Base-by-base conservation (phyloP, 2,329 filamentous ascomycete genomes). In the Rutstroemia sp. region DNA sequence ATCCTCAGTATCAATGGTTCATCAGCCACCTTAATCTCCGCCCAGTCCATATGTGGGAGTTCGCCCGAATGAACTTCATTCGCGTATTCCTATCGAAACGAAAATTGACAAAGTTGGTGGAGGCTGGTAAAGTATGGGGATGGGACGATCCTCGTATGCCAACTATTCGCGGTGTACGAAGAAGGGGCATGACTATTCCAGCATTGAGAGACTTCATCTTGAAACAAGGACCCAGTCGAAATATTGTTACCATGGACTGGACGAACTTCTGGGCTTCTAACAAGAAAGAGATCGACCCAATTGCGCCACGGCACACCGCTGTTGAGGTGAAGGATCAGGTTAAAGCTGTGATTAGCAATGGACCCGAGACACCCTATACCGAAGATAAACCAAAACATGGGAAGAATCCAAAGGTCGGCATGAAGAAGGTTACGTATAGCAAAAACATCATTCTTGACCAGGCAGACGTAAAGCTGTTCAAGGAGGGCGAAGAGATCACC, bases 141-240 rank as follows among this genome's bases (percentile, higher is more conserved):
- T 94, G 89, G 89, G 88, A 94, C 64, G 89, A 92, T 69, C 88
- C 89, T 21, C 84, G 89, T 51, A 90, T 94, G 87, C 89, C 89
- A 8, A 92, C 89, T 9, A 85, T 92, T 56, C 84, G 89, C 21
- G 89, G 89, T 69, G 86, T 94, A 49, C 80, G 86, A 58, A 80
- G 89, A 58, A 83, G 88, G 41, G 89, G 89, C 57, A 86, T 92
- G 80, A 90, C 87, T 12, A 84, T 92, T 49, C 78, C 86, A 23
- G 89, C 88, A 16, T 80, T 94, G 37, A 83, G 87, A 50, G 88
- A 92, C 68, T 94, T 92, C 70, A 92, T 92, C 70, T 75, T 92
- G 61, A 88, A 87, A 75, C 89, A 92, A 73, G 89, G 89, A 0
- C 89, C 89, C 1, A 89, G 84, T 69, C 86, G 89, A 68, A 92